Conservation (phyloP, 2,329 filamentous ascomycete species). For the Exophiala xenobiotica region DNA sequence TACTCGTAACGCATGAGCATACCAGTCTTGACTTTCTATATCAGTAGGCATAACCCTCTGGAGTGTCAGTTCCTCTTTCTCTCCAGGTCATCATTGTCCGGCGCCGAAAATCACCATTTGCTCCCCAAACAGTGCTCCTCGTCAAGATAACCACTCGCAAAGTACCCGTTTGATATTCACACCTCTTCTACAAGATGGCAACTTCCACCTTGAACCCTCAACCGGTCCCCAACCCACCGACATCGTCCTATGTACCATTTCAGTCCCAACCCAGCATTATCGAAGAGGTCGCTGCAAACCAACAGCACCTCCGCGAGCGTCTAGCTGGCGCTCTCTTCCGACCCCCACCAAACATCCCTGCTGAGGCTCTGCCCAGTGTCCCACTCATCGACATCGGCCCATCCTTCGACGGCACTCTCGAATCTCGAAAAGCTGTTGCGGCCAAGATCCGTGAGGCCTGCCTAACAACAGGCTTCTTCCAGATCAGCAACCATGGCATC, state of each 20-base stretch:
- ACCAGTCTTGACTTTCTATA: too few species aligned
- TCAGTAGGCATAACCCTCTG: too few species aligned
- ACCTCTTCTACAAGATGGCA: conserved; percentile 10
- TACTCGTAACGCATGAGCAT: too few species aligned
- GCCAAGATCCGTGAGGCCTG: conserved; percentile 45
- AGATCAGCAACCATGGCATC: conserved; percentile 53
- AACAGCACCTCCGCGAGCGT: conserved; percentile 22
- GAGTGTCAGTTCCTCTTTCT: background rate
- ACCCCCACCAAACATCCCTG: conserved; percentile 15
- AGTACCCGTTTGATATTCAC: background rate
- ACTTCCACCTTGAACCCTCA: conserved; percentile 16
- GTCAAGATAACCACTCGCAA: background rate
- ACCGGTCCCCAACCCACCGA: conserved; percentile 9
- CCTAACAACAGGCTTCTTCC: conserved; percentile 54
- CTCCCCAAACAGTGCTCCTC: background rate
- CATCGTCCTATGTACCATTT: background rate
- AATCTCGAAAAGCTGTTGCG: conserved; percentile 30
- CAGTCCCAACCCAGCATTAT: conserved; percentile 16
- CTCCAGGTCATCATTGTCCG: too few species aligned
- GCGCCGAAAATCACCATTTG: too few species aligned
- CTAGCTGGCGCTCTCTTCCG: conserved; percentile 23
- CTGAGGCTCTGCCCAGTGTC: conserved; percentile 22
- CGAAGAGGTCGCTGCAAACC: conserved; percentile 27
- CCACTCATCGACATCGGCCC: conserved; percentile 29
- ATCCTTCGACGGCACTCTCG: conserved; percentile 19